phyloP scores from a whole-genome alignment of 352 stramenopile genomes.

The Globisporangium carolinianum region DNA sequence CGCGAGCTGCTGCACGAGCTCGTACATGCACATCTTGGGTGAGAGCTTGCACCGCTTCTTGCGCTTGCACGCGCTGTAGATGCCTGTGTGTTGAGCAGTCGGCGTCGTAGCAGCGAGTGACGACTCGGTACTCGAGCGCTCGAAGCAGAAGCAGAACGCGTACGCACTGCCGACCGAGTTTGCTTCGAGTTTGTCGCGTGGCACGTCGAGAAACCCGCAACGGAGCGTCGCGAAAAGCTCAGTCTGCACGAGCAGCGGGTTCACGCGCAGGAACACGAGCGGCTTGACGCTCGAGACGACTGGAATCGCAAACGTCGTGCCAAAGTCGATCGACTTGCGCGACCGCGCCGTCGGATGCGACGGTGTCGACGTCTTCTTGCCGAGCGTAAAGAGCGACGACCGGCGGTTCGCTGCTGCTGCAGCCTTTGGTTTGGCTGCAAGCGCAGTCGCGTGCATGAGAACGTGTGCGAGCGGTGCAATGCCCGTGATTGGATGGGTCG shows the following conservation, averaged over 20 bases:
- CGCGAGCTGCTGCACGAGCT: slow-evolving; percentile 36
- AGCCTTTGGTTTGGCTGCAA: background rate
- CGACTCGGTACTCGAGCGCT: background rate
- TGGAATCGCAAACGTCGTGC: slow-evolving; percentile 21
- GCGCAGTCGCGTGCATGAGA: slow-evolving; percentile 3
- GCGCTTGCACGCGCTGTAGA: slow-evolving; percentile 12
- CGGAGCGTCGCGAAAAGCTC: slow-evolving; percentile 8
- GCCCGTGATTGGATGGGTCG: background rate
- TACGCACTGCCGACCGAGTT: slow-evolving; percentile 11
- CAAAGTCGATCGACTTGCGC: slow-evolving; percentile 22
- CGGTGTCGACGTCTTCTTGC: slow-evolving; percentile 11
- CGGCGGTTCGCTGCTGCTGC: slow-evolving; percentile 9
- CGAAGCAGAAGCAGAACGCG: slow-evolving; percentile 12
- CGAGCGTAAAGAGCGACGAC: slow-evolving; percentile 28
- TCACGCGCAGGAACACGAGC: slow-evolving; percentile 14
- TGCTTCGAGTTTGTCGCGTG: slow-evolving; percentile 2
- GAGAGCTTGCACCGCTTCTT: slow-evolving; percentile 12
- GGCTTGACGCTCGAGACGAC: slow-evolving; percentile 7
- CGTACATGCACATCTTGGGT: slow-evolving; percentile 23
- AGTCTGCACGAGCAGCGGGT: slow-evolving; percentile 9
- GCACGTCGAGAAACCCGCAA: slow-evolving; percentile 6
- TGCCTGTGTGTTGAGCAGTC: background rate
- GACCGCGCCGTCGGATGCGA: background rate
- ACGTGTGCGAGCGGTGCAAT: slow-evolving; percentile 7
- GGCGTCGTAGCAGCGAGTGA: background rate